Percentiles rank a stretch among this genome's conserved stretches.
Conservation (phyloP, 176 grass and related monocot genomes). For the Rhipidocladum racemiflorum region DNA sequence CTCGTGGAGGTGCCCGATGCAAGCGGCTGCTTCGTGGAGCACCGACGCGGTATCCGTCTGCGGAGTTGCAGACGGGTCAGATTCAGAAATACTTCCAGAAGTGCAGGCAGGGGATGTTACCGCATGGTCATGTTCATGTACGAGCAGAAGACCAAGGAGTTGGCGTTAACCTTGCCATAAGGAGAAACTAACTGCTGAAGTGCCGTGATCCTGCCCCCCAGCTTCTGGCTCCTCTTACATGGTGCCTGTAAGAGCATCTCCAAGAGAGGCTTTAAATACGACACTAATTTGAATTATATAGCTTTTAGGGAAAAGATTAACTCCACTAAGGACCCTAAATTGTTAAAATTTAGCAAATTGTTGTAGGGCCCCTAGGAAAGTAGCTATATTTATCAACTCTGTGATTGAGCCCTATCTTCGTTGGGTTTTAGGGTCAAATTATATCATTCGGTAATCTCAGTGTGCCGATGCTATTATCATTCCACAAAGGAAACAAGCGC, state of each 20-base stretch:
- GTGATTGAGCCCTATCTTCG: too few relatives aligned
- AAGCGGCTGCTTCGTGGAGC: constrained; percentile 63
- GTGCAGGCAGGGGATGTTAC: too few relatives aligned
- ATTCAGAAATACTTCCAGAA: background rate
- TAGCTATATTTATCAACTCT: too few relatives aligned
- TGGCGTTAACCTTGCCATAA: constrained; percentile 53
- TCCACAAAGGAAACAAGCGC: background rate
- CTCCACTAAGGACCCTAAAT: too few relatives aligned
- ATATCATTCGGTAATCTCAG: background rate
- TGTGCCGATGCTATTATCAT: background rate
- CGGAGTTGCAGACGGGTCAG: constrained; percentile 7
- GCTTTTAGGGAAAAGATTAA: too few relatives aligned
- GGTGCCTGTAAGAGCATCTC: constrained; percentile 50
- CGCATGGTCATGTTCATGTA: background rate
- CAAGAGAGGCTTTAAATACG: too few relatives aligned
- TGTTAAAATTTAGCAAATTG: too few relatives aligned
- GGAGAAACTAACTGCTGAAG: constrained; percentile 85
- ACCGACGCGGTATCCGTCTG: constrained; percentile 73
- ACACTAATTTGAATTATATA: too few relatives aligned
- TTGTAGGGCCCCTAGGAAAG: too few relatives aligned
- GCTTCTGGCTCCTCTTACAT: constrained; percentile 66
- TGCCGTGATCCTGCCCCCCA: constrained; percentile 65
- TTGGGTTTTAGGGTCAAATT: too few relatives aligned
- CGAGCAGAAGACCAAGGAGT: background rate
- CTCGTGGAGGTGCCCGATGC: constrained; percentile 60